Base-by-base conservation (phyloP, 257 asterid species). In the Paraleonurus japonicus region DNA sequence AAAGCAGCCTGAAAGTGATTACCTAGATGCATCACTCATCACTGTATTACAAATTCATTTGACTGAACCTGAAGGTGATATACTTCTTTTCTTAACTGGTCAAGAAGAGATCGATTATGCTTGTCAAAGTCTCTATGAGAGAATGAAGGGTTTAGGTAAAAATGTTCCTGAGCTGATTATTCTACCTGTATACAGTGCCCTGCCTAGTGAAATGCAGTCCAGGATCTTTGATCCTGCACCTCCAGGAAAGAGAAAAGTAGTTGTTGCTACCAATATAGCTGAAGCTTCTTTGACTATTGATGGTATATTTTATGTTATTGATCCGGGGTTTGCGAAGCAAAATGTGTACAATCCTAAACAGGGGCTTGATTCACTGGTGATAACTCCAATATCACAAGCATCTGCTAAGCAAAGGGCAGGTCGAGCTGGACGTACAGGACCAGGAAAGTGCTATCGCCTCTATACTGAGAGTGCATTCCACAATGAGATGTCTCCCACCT, bases 61-160 rank as follows among this genome's bases (percentile, higher is more conserved):
- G 85, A 88, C 95, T 9, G 97, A 93, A 75, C 97, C 97, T 43
- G 96, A 93, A 85, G 98, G 98, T 50, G 98, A 93, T 81, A n/a
- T 93, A 61, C 95, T 93, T 70, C 85, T 93, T 37, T 93, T 93
- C 78, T 87, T 93, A 84, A 93, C 97, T 35, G 98, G 97, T 73
- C 98, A 93, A 76, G 98, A 90, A 78, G 98, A 93, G 84, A 93
- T 93, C n/a, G 97, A 93, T 80, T 87, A 90, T 79, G 96, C 97
- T 11, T 90, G 98, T 62, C 97, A 93, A 43, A 88, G 96, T 74
- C 90, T 93, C n/a, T 86, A 87, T 47, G 98, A 93, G 83, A 86
- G 97, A 80, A 93, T 93, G 97, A 93, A 87, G 80, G 95, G 96
- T 20, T 78, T 93, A 33, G 95, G 95, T 45, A 82, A 80, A 78